A percentile compares a stretch with the other conserved stretches of the same genome.
These are phyloP conservation scores for Schizosaccharomyces osmophilus DNA, from an alignment of 805 yeast genomes.

Conservation along the genomic window DNA sequence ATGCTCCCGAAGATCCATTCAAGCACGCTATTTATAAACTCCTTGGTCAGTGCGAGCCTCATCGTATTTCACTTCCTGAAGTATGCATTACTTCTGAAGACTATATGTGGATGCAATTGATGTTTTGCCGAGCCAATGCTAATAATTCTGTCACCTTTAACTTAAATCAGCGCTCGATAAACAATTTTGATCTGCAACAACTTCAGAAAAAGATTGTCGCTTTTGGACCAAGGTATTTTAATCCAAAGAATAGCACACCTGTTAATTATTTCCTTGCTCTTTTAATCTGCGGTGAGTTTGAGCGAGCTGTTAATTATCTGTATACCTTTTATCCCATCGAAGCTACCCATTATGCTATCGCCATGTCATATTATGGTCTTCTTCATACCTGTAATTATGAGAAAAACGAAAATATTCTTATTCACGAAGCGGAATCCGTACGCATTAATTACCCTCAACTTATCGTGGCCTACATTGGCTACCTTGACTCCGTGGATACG, in stretches of 20 bases:
- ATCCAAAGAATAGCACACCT: constrained; percentile 32
- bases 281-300: constrained; percentile 55
- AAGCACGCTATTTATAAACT: constrained; percentile 75
- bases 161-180: neutral
- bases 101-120: constrained; percentile 88
- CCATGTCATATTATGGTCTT: constrained; percentile 48
- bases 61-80: constrained; percentile 38
- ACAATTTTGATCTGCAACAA: neutral
- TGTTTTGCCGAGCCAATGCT: constrained; percentile 33
- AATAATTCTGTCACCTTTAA: neutral
- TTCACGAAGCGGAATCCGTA: neutral
- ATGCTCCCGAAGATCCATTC: constrained; percentile 53
- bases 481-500: constrained; percentile 68
- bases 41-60: constrained; percentile 70
- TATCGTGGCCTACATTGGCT: constrained; percentile 56
- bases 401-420: constrained; percentile 6
- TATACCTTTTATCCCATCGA: constrained; percentile 48
- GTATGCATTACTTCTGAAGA: constrained; percentile 68
- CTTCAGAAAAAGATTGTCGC: constrained; percentile 38
- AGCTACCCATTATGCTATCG: constrained; percentile 77
- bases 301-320: constrained; percentile 46
- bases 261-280: constrained; percentile 53
- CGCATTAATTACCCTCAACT: constrained; percentile 30
- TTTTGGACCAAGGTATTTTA: constrained; percentile 50
- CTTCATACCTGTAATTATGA: constrained; percentile 23